Evolutionary conservation across 768 basidiomycete species (phyloP), one percentile per base, ranked within the genome.

Genomic region (Termitomyces sp.): DNA sequence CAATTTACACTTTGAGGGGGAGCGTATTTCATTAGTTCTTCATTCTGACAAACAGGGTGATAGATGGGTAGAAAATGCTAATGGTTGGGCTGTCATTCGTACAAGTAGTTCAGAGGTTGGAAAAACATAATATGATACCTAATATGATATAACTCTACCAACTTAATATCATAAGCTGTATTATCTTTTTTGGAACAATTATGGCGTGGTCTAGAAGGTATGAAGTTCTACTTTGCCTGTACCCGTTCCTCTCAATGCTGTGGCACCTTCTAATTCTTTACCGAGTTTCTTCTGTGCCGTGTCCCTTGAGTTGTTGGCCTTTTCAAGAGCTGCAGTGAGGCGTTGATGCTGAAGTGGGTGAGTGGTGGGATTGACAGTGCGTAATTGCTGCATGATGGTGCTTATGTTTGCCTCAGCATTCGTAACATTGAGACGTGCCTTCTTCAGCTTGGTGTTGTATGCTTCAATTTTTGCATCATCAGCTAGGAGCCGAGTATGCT

Each of bases 21-120:
- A 54, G 4, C 24, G 66, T 9, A 60, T 57, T 4, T 71, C 69
- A n/a, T n/a, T 71, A 16, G 69, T 71, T 20, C 36, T 69, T n/a
- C 70, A 71, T 33, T 60, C 64, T 18, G 70, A 71, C 40, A 60
- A 56, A 28, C 38, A 52, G 9, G 53, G 57, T 20, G 57, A 63
- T 6, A 16, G 16, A 16, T 63, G 62, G 57, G 56, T 62, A 15
- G 45, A 55, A 44, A 55, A 56, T 44, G 33, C 24, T 16, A 61
- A 61, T 57, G 60, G 60, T 38, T 61, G 60, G 60, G 22, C 11
- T 16, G 55, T 51, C 9, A 48, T 48, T 48, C 8, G 15, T 48
- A 40, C 39, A 40, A 16, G 16, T 40, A 40, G 39, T 18, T 40
- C 39, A 16, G 39, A 40, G 4, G 7, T 40, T 5, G 39, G 16